phyloP scores from a whole-genome alignment of 179 eudicot genomes.

The Silene coronaria region DNA sequence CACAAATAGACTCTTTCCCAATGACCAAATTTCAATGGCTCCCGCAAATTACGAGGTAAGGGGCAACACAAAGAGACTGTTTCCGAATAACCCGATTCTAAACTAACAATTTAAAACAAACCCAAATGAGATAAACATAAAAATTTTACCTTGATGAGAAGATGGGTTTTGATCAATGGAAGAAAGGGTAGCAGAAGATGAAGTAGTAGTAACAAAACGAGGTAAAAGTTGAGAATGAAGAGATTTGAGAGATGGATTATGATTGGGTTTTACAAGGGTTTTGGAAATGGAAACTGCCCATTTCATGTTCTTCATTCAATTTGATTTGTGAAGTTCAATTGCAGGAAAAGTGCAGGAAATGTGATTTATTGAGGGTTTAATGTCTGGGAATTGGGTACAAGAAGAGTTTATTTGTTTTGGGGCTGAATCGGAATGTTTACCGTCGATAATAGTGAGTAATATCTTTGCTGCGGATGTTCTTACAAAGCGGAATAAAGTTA shows the following conservation, averaged over 20 bases:
- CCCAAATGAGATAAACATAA: neutral
- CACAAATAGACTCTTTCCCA: too few relatives aligned
- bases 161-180: slow-evolving; percentile 22
- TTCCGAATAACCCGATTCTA: neutral
- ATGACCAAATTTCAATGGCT: too few relatives aligned
- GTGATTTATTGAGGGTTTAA: slow-evolving; percentile 5
- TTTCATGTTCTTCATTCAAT: slow-evolving; percentile 24
- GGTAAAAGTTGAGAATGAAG: slow-evolving; percentile 15
- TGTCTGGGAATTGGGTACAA: neutral
- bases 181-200: slow-evolving; percentile 25
- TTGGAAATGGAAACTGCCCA: slow-evolving; percentile 33
- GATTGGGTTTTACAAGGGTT: slow-evolving; percentile 18
- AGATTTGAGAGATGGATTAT: neutral
- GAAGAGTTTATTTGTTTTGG: too few relatives aligned
- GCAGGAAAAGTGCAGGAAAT: too few relatives aligned
- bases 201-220: slow-evolving; percentile 17
- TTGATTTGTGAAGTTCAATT: neutral
- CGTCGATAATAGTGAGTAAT: too few relatives aligned
- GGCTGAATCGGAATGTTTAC: too few relatives aligned
- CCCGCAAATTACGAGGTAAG: too few relatives aligned
- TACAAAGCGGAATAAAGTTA: too few relatives aligned
- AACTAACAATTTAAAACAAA: neutral
- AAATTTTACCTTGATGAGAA: slow-evolving; percentile 26
- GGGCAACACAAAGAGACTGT: neutral
- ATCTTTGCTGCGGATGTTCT: too few relatives aligned